These are phyloP conservation scores for Wickerhamomyces chaumierensis DNA, from an alignment of 805 yeast species.

Conservation along the genomic window DNA sequence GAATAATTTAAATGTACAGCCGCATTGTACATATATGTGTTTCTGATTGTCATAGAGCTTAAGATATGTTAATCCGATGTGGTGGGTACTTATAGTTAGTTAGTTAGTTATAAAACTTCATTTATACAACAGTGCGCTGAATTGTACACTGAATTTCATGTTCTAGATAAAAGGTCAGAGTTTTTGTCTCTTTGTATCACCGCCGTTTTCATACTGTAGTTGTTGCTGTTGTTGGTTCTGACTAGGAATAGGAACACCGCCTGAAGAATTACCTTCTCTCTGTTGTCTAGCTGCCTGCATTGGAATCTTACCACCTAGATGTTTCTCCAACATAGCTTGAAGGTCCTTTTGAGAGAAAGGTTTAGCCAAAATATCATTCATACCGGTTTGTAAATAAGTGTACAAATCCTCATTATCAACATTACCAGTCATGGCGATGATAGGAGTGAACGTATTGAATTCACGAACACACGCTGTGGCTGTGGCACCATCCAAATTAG, in stretches of 20 bases:
- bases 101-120: too few relatives aligned
- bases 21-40: too few relatives aligned
- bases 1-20: too few relatives aligned
- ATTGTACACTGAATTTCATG: constrained; percentile 15
- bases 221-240: neutral
- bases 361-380: constrained; percentile 86
- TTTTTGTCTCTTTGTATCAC: neutral
- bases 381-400: constrained; percentile 75
- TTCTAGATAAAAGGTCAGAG: constrained; percentile 1
- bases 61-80: too few relatives aligned
- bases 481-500: constrained; percentile 78
- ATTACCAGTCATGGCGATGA: constrained; percentile 90
- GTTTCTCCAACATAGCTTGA: constrained; percentile 66
- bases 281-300: constrained; percentile 5
- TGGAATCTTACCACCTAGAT: constrained; percentile 41
- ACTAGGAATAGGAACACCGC: too few relatives aligned
- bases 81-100: too few relatives aligned
- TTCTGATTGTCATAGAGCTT: too few relatives aligned
- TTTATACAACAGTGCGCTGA: too few relatives aligned
- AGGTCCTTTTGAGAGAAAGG: constrained; percentile 88
- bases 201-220: neutral
- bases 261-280: neutral
- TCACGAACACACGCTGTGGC: constrained; percentile 84
- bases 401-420: constrained; percentile 74
- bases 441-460: constrained; percentile 77